Evolutionary conservation across 148 eudicot genomes (phyloP).

Genomic region (Vaccinium macrocarpon): DNA sequence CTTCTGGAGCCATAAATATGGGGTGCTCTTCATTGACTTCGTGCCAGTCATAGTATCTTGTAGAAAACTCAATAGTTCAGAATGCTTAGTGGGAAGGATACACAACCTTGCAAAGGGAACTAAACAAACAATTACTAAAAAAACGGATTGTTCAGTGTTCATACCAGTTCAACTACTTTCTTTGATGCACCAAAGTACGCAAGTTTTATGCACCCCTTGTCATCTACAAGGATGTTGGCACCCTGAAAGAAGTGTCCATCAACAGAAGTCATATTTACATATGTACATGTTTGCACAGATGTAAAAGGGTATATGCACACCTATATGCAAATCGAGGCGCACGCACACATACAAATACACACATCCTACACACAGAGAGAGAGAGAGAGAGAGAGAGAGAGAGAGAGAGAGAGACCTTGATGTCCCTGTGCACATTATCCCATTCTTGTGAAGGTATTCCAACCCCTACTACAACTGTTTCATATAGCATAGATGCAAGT

Average conservation of each 20-base stretch:
- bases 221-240: conserved; percentile 96
- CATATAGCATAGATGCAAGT: conserved; percentile 49
- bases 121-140: neutral
- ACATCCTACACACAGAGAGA: neutral
- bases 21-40: conserved; percentile 99
- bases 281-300: too few species aligned
- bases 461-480: conserved; percentile 68
- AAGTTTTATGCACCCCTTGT: conserved; percentile 93
- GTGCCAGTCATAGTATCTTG: conserved; percentile 98
- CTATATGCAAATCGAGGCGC: neutral
- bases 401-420: conserved; percentile 46
- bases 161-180: conserved; percentile 96
- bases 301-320: neutral
- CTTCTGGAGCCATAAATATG: conserved; percentile 99
- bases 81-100: neutral
- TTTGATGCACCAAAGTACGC: conserved; percentile 99
- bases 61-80: conserved; percentile 4
- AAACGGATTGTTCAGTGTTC: neutral
- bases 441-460: conserved; percentile 75
- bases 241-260: conserved; percentile 45
- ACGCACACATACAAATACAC: too few species aligned
- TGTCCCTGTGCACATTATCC: conserved; percentile 92
- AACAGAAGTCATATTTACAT: neutral
- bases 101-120: conserved; percentile 5
- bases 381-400: neutral